These are phyloP conservation scores for Naganishia cerealis DNA, from an alignment of 1,284 basidiomycete species.

Conservation along the genomic window DNA sequence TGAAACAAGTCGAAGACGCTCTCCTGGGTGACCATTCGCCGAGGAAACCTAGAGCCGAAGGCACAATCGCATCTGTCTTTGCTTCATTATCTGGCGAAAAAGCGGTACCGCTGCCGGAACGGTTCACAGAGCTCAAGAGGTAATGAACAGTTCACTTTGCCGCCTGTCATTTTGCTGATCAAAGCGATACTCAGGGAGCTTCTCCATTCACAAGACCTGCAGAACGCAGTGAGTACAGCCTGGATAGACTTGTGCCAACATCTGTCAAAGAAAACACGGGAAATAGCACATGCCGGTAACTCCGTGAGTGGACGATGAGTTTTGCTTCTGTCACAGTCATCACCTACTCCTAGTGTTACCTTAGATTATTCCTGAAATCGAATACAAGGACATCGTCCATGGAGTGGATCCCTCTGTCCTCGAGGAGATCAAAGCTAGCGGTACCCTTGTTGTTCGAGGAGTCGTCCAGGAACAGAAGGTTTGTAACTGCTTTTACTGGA, in stretches of 20 bases:
- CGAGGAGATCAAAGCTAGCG: constrained; percentile 60
- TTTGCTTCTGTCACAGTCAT: neutral
- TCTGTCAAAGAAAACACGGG: constrained; percentile 56
- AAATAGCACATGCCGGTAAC: constrained; percentile 58
- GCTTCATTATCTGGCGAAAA: constrained; percentile 59
- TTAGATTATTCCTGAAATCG: constrained; percentile 63
- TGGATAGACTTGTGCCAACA: constrained; percentile 63
- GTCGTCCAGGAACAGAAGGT: constrained; percentile 61
- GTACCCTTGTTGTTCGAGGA: constrained; percentile 64
- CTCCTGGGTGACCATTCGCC: neutral
- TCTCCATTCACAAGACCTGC: constrained; percentile 9
- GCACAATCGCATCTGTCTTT: constrained; percentile 62
- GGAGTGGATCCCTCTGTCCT: constrained; percentile 55
- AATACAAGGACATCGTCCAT: constrained; percentile 58
- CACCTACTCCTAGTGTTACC: neutral
- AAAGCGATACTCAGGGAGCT: constrained; percentile 1
- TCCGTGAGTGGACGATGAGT: constrained; percentile 37
- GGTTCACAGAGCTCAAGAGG: constrained; percentile 65
- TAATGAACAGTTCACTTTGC: constrained; percentile 42
- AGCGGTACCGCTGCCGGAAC: constrained; percentile 57
- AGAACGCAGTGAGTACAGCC: constrained; percentile 6
- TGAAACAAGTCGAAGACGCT: neutral
- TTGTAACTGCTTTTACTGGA: neutral
- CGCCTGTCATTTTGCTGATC: neutral
- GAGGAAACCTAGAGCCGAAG: constrained; percentile 24